Conservation (phyloP, 208 protist species). For the Acanthamoeba triangularis region DNA sequence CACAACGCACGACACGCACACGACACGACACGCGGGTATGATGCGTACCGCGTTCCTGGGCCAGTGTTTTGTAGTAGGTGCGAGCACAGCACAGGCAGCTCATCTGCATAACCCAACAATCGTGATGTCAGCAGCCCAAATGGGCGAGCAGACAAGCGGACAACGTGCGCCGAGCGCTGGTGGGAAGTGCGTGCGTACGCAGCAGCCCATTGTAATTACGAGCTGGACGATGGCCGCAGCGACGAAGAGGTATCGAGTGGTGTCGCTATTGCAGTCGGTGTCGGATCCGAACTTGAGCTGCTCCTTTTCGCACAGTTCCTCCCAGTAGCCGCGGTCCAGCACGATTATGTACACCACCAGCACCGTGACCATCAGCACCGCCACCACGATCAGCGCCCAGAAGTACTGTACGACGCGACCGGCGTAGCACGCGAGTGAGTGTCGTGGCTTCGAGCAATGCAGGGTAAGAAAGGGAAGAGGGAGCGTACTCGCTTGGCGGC, state of each 20-base stretch:
- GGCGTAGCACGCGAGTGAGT: too few relatives aligned
- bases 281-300: neutral
- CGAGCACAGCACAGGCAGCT: conserved; percentile 33
- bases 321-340: conserved; percentile 6
- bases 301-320: conserved; percentile 36
- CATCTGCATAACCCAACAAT: neutral
- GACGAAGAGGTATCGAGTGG: neutral
- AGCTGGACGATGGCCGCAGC: neutral
- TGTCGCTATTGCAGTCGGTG: neutral
- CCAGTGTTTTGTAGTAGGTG: conserved; percentile 12
- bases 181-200: neutral
- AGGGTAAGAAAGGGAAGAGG: neutral
- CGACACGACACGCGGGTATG: neutral
- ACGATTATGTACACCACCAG: conserved; percentile 40
- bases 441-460: too few relatives aligned
- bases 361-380: conserved; percentile 26
- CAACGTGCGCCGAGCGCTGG: neutral
- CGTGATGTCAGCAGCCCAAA: too few relatives aligned
- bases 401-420: neutral
- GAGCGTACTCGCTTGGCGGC: conserved; percentile 15
- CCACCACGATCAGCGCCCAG: conserved; percentile 35
- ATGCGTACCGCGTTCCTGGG: neutral
- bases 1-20: too few relatives aligned
- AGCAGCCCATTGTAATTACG: neutral
- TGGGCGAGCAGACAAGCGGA: too few relatives aligned